phyloP scores from a whole-genome alignment of 805 yeast genomes.

The Pichia deserticola region DNA sequence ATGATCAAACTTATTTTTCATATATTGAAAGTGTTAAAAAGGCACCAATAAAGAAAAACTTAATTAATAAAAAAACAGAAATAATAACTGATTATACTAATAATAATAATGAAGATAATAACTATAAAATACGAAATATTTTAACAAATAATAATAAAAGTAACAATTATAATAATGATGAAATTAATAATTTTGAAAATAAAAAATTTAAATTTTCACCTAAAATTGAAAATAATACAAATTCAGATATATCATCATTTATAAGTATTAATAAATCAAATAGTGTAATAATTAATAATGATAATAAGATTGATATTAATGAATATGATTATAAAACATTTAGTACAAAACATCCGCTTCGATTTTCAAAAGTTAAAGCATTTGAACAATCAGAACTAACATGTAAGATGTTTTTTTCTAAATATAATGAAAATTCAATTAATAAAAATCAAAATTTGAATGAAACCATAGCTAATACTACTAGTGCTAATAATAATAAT shows the following conservation, averaged over 20 bases:
- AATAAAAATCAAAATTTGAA: neutral
- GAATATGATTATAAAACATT: slow-evolving; percentile 31
- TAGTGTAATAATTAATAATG: slow-evolving; percentile 19
- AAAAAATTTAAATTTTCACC: neutral
- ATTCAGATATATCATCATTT: slow-evolving; percentile 4
- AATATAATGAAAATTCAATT: slow-evolving; percentile 2
- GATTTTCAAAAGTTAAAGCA: slow-evolving; percentile 29
- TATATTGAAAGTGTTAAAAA: slow-evolving; percentile 4
- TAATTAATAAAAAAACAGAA: neutral
- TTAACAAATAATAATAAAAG: neutral
- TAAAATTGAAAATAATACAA: slow-evolving; percentile 2
- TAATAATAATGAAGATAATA: neutral
- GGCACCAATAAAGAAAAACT: slow-evolving; percentile 1
- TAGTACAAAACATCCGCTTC: slow-evolving; percentile 26
- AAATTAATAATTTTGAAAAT: neutral
- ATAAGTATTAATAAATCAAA: slow-evolving; percentile 14
- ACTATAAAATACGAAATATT: neutral
- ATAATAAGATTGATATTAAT: slow-evolving; percentile 20
- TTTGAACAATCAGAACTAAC: slow-evolving; percentile 32
- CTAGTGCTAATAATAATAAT: slow-evolving; percentile 1
- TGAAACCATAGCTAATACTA: neutral
- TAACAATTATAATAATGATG: neutral
- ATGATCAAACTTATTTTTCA: neutral
- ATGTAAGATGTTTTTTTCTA: slow-evolving; percentile 23
- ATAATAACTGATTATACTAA: neutral